Evolutionary conservation across 169 alveolate genomes (phyloP).

Genomic region (Pseudocohnilembus persalinus): DNA sequence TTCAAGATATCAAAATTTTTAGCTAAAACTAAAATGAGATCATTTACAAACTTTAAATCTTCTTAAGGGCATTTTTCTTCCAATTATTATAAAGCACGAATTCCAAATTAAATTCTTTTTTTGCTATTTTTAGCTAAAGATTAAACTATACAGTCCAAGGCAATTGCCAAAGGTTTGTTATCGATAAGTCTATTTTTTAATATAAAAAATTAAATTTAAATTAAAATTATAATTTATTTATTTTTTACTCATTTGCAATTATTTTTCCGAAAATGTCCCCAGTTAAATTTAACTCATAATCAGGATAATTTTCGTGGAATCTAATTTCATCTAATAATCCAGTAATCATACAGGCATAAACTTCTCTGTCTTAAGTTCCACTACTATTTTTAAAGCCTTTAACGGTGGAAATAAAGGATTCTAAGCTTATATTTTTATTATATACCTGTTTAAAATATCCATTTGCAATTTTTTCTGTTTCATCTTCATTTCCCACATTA

Average conservation of each 20-base stretch:
- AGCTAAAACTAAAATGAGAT: not conserved
- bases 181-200: constrained; percentile 52
- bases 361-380: constrained; percentile 75
- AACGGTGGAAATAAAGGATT: constrained; percentile 62
- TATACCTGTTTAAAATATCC: constrained; percentile 74
- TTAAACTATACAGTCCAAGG: constrained; percentile 70
- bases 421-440: constrained; percentile 65
- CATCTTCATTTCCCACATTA: constrained; percentile 51
- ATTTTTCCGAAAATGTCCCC: constrained; percentile 83
- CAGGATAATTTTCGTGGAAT: constrained; percentile 84
- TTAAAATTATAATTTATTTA: not conserved
- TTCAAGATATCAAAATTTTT: no score
- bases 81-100: not conserved
- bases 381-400: constrained; percentile 61
- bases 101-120: constrained; percentile 59
- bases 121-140: constrained; percentile 71
- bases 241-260: constrained; percentile 52
- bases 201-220: no score
- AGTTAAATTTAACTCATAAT: constrained; percentile 70
- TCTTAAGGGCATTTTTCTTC: not conserved
- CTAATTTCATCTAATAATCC: constrained; percentile 86
- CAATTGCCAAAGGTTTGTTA: constrained; percentile 72
- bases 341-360: constrained; percentile 88
- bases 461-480: constrained; percentile 81
- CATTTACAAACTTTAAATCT: not conserved